Evolutionary conservation across 2,329 filamentous ascomycete genomes (phyloP), one percentile per base, ranked within the genome.

Genomic region (Pestalotiopsis sp.): DNA sequence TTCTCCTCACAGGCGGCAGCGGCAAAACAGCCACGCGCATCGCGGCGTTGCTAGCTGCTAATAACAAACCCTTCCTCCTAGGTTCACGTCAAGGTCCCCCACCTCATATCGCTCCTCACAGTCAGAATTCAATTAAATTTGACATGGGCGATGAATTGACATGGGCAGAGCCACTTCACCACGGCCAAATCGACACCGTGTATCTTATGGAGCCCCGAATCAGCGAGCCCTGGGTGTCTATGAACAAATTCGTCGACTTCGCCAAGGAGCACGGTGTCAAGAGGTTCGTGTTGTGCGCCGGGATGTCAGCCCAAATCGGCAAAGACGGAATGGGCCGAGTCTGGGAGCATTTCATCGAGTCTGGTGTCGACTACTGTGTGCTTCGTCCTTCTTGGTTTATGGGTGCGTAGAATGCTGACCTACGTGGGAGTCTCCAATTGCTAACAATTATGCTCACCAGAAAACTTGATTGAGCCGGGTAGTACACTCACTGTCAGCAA

Each of bases 331-430:
- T 73, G 72, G 73, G 73, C 45, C 64, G 69, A 64, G 73, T 72
- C 25, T 71, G 70, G 69, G 70, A 73, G 70, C 71, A 73, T 64
- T 58, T 74, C 45, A 62, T 70, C 60, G 20, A 71, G 36, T 66
- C 69, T 52, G 67, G 68, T 58, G 66, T 73, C n/a, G 72, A 74
- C 49, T 74, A 71, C 56, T 66, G 62, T 31, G 73, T 74, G 49
- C 70, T 73, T 56, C 69, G 73, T n/a, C 73, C 72, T 4, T 71
- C 70, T 63, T 74, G 73, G 72, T 74, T 74, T 20, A 62, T 62
- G 59, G 59, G 59, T 62, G 25, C 17, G 59, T 20, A 17, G 4
- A 9, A 11, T 0, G 17, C 23, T 20, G 56, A 59, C 17, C 27
- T 31, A 60, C 17, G 4, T 60, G 12, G 13, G 1, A 12, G 5